A percentile compares a stretch with the other conserved stretches of the same genome.
These are phyloP conservation scores for Erythrophleum ivorense DNA, from an alignment of 331 rosid species.

Conservation along the genomic window DNA sequence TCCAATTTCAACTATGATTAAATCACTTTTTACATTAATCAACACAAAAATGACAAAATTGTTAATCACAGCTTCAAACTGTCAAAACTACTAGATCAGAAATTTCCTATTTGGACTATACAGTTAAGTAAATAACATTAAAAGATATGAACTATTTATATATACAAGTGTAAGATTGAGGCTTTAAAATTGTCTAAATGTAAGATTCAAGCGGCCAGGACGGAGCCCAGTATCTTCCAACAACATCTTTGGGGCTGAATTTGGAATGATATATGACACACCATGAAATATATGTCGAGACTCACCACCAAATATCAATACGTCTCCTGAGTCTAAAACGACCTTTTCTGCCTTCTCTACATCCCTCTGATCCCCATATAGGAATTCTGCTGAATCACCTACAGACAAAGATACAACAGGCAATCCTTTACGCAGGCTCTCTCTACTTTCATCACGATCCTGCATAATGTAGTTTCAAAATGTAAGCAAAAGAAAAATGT, in stretches of 20 bases:
- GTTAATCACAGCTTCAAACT: no score
- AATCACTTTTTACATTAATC: no score
- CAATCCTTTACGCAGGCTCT: slow-evolving; percentile 56
- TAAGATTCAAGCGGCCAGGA: slow-evolving; percentile 77
- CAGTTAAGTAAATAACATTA: no score
- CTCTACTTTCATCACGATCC: slow-evolving; percentile 74
- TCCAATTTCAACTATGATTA: no score
- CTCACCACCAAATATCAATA: slow-evolving; percentile 71
- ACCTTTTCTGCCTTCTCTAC: slow-evolving; percentile 53
- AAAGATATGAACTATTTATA: no score
- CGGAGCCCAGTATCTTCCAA: slow-evolving; percentile 46
- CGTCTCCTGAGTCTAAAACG: slow-evolving; percentile 73
- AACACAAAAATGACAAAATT: no score
- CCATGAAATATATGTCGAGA: slow-evolving; percentile 75
- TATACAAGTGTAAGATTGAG: no score
- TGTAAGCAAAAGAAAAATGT: background rate
- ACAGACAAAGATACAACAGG: slow-evolving; percentile 72
- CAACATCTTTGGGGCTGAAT: slow-evolving; percentile 62
- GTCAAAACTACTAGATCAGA: no score
- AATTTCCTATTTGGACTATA: no score
- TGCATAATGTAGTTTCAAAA: slow-evolving; percentile 30
- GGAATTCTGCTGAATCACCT: slow-evolving; percentile 80
- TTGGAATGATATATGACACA: slow-evolving; percentile 58
- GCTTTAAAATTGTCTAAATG: slow-evolving; percentile 60
- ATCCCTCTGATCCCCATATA: slow-evolving; percentile 62